Percentiles rank a stretch among this genome's conserved stretches.
These are phyloP conservation scores for Zygosaccharomyces pseudobailii DNA, from an alignment of 1,139 yeast species.

Conservation along the genomic window DNA sequence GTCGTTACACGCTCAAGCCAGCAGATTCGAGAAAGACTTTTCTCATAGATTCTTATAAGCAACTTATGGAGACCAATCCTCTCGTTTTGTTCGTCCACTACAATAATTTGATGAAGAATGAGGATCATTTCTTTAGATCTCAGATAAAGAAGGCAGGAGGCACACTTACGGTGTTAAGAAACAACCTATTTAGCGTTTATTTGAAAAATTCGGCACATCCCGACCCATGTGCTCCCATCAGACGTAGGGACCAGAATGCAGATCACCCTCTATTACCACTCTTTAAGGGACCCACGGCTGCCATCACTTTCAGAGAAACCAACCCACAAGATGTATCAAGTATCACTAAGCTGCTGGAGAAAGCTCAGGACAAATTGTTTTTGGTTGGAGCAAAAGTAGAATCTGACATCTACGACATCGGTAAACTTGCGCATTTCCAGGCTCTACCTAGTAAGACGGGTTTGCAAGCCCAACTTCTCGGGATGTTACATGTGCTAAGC, in stretches of 20 bases:
- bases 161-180: constrained; percentile 60
- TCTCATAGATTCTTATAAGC: constrained; percentile 71
- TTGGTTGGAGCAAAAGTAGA: constrained; percentile 84
- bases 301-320: constrained; percentile 62
- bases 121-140: constrained; percentile 57
- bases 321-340: constrained; percentile 65
- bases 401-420: constrained; percentile 48
- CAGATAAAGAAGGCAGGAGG: constrained; percentile 64
- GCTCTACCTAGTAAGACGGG: constrained; percentile 66
- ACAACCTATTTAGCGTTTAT: constrained; percentile 67
- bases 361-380: constrained; percentile 66
- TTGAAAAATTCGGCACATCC: constrained; percentile 61
- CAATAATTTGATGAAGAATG: constrained; percentile 68
- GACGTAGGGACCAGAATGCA: constrained; percentile 40
- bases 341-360: constrained; percentile 56
- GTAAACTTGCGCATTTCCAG: constrained; percentile 59
- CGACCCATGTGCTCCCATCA: constrained; percentile 68
- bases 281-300: constrained; percentile 80
- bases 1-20: constrained; percentile 45
- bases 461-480: constrained; percentile 77
- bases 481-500: constrained; percentile 75
- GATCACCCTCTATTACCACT: constrained; percentile 66
- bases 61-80: constrained; percentile 61
- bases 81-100: constrained; percentile 77
- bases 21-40: constrained; percentile 71